Evolutionary conservation across 2,329 filamentous ascomycete species (phyloP).

Genomic region (Fusarium sp.): DNA sequence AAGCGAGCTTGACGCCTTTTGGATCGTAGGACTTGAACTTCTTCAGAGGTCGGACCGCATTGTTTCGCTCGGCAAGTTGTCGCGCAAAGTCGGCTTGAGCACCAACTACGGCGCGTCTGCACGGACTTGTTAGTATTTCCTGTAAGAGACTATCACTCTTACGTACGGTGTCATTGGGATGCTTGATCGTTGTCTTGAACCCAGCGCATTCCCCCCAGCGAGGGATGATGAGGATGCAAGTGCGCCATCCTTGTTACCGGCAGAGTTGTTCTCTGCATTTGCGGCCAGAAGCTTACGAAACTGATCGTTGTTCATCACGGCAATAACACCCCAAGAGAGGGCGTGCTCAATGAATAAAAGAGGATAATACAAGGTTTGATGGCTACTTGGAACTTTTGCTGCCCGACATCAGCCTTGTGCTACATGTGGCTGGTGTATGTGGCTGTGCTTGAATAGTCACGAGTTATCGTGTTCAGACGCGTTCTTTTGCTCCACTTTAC

Average conservation of each 20-base stretch:
- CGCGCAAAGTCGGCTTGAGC: slow-evolving; percentile 76
- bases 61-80: slow-evolving; percentile 80
- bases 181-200: slow-evolving; percentile 79
- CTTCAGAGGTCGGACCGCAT: slow-evolving; percentile 66
- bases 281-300: slow-evolving; percentile 81
- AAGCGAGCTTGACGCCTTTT: slow-evolving; percentile 80
- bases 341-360: not conserved
- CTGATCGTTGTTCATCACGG: slow-evolving; percentile 89
- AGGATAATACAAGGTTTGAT: slow-evolving; percentile 7
- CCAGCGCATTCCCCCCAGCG: slow-evolving; percentile 63
- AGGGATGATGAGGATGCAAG: slow-evolving; percentile 48
- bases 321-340: not conserved
- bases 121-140: slow-evolving; percentile 37
- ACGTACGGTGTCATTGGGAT: slow-evolving; percentile 95
- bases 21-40: slow-evolving; percentile 82
- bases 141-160: not conserved
- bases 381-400: not conserved
- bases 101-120: slow-evolving; percentile 69
- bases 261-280: slow-evolving; percentile 53
- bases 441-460: slow-evolving; percentile 45
- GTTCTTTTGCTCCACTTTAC: slow-evolving; percentile 49
- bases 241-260: slow-evolving; percentile 57
- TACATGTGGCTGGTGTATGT: slow-evolving; percentile 29
- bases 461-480: slow-evolving; percentile 52
- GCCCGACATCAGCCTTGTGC: slow-evolving; percentile 25